phyloP scores from a whole-genome alignment of 768 basidiomycete genomes.

The Cubamyces sp. region DNA sequence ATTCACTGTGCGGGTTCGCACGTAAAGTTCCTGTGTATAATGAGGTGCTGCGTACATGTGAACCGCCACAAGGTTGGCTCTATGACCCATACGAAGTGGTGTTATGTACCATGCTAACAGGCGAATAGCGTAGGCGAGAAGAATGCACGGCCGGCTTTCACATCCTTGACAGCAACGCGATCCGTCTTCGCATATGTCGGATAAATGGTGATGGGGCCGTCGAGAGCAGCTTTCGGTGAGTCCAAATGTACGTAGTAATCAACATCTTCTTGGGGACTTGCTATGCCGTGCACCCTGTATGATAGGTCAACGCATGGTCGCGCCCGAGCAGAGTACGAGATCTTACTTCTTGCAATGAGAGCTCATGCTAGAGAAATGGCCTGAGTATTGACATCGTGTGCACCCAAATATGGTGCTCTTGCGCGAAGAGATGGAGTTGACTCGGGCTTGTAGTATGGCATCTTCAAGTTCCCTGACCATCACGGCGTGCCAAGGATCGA shows the following conservation, averaged over 20 bases:
- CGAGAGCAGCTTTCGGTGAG: not conserved
- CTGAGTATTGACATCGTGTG: not conserved
- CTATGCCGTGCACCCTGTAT: not conserved
- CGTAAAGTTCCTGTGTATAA: no score
- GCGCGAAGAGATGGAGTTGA: not conserved
- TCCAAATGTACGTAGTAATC: conserved; percentile 8
- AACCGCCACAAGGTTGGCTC: no score
- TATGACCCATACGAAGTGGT: no score
- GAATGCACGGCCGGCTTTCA: not conserved
- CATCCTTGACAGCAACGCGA: conserved; percentile 1
- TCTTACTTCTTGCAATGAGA: not conserved
- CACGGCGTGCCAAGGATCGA: not conserved
- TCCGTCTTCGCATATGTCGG: not conserved
- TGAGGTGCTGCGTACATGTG: no score
- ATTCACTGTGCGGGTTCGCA: no score
- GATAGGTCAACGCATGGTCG: not conserved
- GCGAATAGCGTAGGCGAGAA: conserved; percentile 4
- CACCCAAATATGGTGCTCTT: not conserved
- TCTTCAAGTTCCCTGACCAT: not conserved
- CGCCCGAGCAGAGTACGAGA: not conserved
- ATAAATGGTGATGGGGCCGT: not conserved
- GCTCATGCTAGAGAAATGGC: not conserved
- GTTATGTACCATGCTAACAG: no score
- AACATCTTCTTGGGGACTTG: not conserved
- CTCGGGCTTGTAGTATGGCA: not conserved